Conservation (phyloP, 352 stramenopile genomes). For the Phytopythium montanum region DNA sequence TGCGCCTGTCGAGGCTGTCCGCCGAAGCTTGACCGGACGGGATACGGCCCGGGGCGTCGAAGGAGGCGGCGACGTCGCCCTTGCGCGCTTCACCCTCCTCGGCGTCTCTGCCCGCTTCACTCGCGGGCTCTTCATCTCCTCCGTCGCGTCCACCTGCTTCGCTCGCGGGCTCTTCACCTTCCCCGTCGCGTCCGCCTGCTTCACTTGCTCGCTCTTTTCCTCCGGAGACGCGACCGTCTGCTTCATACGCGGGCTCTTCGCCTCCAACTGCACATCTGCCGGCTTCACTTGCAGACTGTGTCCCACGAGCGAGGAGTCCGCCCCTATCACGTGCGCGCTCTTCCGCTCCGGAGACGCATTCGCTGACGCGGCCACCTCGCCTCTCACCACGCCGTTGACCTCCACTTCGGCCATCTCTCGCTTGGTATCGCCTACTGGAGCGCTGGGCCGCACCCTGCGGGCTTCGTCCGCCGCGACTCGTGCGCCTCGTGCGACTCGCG, state of each 20-base stretch:
- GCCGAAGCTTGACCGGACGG: conserved; percentile 20
- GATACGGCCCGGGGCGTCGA: conserved; percentile 16
- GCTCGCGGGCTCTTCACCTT: too few species aligned
- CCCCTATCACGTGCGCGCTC: too few species aligned
- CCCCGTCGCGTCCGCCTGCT: too few species aligned
- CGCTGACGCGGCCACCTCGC: not conserved
- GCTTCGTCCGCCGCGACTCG: not conserved
- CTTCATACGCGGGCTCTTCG: too few species aligned
- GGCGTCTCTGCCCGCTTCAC: conserved; percentile 9
- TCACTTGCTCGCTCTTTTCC: too few species aligned
- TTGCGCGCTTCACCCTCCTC: not conserved
- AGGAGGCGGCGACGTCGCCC: conserved; percentile 11
- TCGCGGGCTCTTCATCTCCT: conserved; percentile 9
- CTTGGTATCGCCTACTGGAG: not conserved
- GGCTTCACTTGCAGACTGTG: too few species aligned
- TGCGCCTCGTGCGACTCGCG: not conserved
- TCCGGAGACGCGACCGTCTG: too few species aligned
- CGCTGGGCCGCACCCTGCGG: not conserved
- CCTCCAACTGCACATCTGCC: too few species aligned
- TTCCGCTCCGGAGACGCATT: too few species aligned
- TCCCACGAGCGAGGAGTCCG: too few species aligned
- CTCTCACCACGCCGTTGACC: not conserved
- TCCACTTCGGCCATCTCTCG: not conserved
- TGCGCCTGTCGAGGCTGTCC: not conserved
- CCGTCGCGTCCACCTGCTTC: too few species aligned